phyloP scores from a whole-genome alignment of 2,329 filamentous ascomycete genomes.

The Alternaria metachromatica region DNA sequence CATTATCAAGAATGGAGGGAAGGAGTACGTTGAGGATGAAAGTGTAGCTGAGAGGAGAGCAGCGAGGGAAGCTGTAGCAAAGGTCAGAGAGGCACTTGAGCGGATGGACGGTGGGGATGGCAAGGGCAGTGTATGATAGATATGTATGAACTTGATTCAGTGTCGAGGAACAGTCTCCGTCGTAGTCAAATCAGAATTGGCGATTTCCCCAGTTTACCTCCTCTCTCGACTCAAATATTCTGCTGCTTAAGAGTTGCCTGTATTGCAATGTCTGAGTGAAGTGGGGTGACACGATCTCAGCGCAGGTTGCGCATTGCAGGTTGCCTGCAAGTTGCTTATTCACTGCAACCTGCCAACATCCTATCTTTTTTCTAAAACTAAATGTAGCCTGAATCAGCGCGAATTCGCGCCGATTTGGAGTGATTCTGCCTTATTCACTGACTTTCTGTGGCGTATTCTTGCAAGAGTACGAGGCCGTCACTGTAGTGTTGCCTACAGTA shows the following conservation, averaged over 20 bases:
- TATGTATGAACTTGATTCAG: neutral
- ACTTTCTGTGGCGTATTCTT: neutral
- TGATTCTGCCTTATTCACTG: neutral
- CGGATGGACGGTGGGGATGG: slow-evolving; percentile 28
- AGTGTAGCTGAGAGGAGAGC: slow-evolving; percentile 49
- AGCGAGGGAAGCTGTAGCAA: slow-evolving; percentile 54
- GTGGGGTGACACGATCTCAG: neutral
- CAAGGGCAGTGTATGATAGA: slow-evolving; percentile 7
- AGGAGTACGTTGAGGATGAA: slow-evolving; percentile 33
- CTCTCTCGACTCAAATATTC: neutral
- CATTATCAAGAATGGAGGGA: slow-evolving; percentile 55
- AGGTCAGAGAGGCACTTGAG: slow-evolving; percentile 56
- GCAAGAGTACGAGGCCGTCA: neutral
- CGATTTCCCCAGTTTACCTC: neutral
- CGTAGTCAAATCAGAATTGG: neutral
- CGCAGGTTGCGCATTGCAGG: neutral
- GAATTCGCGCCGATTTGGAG: neutral
- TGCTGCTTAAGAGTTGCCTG: fast-evolving
- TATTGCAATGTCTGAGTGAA: neutral
- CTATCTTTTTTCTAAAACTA: neutral
- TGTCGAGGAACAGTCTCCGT: neutral
- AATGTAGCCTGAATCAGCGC: neutral
- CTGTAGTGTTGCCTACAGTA: neutral
- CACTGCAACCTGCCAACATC: neutral
- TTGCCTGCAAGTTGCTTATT: neutral